These are phyloP conservation scores for Xylaria sp. DNA, from an alignment of 2,329 filamentous ascomycete species.

Conservation along the genomic window DNA sequence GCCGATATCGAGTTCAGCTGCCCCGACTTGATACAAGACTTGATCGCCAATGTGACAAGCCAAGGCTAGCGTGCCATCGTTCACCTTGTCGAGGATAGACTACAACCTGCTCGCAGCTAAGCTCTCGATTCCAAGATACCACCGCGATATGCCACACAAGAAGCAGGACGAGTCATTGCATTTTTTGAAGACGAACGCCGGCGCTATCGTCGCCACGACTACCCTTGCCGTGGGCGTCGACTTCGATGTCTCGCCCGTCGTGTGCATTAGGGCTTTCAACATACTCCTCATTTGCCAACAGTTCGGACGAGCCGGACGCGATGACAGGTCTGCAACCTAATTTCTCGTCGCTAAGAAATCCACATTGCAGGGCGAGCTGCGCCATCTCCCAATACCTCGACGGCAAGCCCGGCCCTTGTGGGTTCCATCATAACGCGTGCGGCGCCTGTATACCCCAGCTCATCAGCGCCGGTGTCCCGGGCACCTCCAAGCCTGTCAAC, in stretches of 20 bases:
- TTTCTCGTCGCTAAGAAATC: too few relatives aligned
- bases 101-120: neutral
- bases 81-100: neutral
- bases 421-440: too few relatives aligned
- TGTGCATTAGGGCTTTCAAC: neutral
- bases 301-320: too few relatives aligned
- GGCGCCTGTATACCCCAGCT: too few relatives aligned
- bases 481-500: too few relatives aligned
- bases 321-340: too few relatives aligned
- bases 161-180: neutral
- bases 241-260: neutral
- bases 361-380: too few relatives aligned
- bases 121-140: neutral
- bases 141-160: neutral
- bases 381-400: too few relatives aligned
- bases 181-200: neutral
- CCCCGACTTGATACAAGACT: neutral
- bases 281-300: neutral
- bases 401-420: too few relatives aligned
- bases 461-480: too few relatives aligned
- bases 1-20: neutral
- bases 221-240: neutral
- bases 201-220: neutral
- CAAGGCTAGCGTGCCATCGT: neutral
- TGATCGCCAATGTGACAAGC: neutral